These are phyloP conservation scores for Chaetomium tenue DNA, from an alignment of 495 filamentous ascomycete species.

Conservation along the genomic window DNA sequence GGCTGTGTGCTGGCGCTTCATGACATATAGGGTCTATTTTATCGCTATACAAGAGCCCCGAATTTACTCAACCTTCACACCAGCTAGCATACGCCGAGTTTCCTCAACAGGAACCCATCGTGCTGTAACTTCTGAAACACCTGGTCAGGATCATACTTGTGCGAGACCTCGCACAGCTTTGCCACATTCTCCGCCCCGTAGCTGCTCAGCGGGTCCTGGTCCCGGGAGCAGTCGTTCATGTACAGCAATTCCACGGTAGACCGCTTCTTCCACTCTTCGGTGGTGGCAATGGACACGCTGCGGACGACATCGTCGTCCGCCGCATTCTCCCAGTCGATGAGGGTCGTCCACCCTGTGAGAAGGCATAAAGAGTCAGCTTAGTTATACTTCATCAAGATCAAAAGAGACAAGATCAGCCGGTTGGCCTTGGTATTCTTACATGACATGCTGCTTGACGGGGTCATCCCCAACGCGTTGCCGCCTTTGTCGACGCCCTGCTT, in stretches of 20 bases:
- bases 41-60: too few relatives aligned
- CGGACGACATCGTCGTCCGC: constrained; percentile 17
- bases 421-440: too few relatives aligned
- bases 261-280: not conserved
- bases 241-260: constrained; percentile 16
- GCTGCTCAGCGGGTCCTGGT: constrained; percentile 9
- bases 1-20: too few relatives aligned
- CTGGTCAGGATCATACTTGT: not conserved
- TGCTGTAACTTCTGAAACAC: constrained; percentile 8
- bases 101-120: not conserved
- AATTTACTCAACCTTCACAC: too few relatives aligned
- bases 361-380: too few relatives aligned
- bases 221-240: constrained; percentile 29
- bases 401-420: too few relatives aligned
- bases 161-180: not conserved
- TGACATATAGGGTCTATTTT: too few relatives aligned
- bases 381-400: too few relatives aligned
- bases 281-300: constrained; percentile 9
- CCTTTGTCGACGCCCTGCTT: constrained; percentile 18
- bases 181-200: not conserved
- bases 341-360: constrained; percentile 27
- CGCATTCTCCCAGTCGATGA: constrained; percentile 25
- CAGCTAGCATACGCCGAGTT: too few relatives aligned
- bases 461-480: constrained; percentile 25
- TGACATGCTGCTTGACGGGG: not conserved